Percentiles rank a stretch among this genome's conserved stretches.
Evolutionary conservation across 2,329 filamentous ascomycete genomes (phyloP).

Genomic region (Zelopaecilomyces penicillatus): DNA sequence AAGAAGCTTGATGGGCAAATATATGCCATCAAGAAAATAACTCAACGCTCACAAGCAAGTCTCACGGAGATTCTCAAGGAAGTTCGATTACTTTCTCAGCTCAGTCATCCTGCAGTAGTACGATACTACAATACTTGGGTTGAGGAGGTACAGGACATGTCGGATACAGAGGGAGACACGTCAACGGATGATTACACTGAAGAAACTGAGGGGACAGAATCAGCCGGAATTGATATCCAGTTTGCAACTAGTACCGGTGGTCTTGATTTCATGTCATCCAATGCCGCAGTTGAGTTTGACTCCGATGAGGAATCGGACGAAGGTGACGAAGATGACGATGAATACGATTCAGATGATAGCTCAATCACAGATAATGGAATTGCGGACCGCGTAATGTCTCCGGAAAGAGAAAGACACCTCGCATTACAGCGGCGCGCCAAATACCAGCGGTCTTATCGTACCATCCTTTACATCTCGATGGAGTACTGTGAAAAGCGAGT

Average conservation of each 20-base stretch:
- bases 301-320: conserved; percentile 45
- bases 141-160: conserved; percentile 55
- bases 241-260: conserved; percentile 69
- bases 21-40: conserved; percentile 96
- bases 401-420: conserved; percentile 21
- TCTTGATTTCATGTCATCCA: conserved; percentile 88
- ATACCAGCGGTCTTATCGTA: conserved; percentile 49
- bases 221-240: conserved; percentile 39
- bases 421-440: conserved; percentile 24
- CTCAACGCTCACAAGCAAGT: conserved; percentile 67
- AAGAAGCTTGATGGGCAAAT: conserved; percentile 90
- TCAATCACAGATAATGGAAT: conserved; percentile 25
- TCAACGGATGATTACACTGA: conserved; percentile 40
- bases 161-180: conserved; percentile 49
- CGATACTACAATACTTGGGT: conserved; percentile 96
- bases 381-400: conserved; percentile 19
- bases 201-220: conserved; percentile 28
- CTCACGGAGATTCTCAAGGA: conserved; percentile 77
- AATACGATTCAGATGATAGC: conserved; percentile 38
- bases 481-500: conserved; percentile 91
- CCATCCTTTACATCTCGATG: conserved; percentile 94
- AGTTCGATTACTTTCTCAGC: conserved; percentile 79
- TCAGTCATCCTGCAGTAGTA: conserved; percentile 81
- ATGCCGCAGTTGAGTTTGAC: conserved; percentile 70
- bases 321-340: conserved; percentile 39